Conservation (phyloP, 305 asterid genomes). For the Plantago lanceolata region DNA sequence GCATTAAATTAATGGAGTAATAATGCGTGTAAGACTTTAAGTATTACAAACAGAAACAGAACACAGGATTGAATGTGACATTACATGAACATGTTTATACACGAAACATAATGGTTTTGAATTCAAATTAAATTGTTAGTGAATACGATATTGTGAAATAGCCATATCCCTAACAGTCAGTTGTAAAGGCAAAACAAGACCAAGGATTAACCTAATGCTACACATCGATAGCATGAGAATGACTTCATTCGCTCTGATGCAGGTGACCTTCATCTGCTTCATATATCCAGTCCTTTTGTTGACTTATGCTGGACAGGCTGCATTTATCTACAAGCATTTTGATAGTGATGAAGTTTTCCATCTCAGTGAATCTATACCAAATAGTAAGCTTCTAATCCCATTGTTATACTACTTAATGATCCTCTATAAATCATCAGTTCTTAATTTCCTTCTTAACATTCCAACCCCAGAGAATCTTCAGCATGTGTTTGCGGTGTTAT, state of each 20-base stretch:
- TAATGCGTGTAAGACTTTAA: too few species aligned
- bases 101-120: too few species aligned
- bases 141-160: too few species aligned
- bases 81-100: too few species aligned
- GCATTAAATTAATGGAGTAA: too few species aligned
- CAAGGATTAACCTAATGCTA: not conserved
- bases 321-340: constrained; percentile 47
- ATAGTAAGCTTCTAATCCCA: constrained; percentile 46
- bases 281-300: constrained; percentile 75
- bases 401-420: constrained; percentile 11
- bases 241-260: constrained; percentile 26
- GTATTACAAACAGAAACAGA: too few species aligned
- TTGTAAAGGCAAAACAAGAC: not conserved
- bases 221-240: not conserved
- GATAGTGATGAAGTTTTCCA: constrained; percentile 47
- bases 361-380: constrained; percentile 75
- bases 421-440: not conserved
- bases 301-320: constrained; percentile 93
- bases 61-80: too few species aligned
- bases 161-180: not conserved
- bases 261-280: constrained; percentile 70
- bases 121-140: too few species aligned
- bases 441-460: constrained; percentile 20
- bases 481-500: constrained; percentile 65
- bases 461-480: constrained; percentile 54